A percentile compares a stretch with the other conserved stretches of the same genome.
phyloP scores from a whole-genome alignment of 176 grass and related monocot genomes.

The Otatea glauca region DNA sequence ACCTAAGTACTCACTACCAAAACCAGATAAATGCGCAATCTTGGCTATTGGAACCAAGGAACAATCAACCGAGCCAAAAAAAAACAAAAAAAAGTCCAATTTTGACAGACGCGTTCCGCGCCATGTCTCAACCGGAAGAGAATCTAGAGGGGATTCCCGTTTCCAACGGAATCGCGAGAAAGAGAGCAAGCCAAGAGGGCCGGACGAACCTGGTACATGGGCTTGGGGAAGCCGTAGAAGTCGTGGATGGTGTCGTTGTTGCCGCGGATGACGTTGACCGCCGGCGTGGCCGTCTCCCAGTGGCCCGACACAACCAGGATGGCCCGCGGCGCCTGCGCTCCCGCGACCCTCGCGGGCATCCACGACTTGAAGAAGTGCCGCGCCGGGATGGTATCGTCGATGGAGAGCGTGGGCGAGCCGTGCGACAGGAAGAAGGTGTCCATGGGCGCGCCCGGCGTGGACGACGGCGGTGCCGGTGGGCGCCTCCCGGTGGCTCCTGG shows the following conservation, averaged over 20 bases:
- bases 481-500: neutral
- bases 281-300: constrained; percentile 69
- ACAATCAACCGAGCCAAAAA: neutral
- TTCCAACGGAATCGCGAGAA: neutral
- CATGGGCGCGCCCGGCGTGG: constrained; percentile 37
- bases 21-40: neutral
- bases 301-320: constrained; percentile 82
- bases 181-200: neutral
- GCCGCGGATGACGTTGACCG: constrained; percentile 60
- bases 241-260: constrained; percentile 69
- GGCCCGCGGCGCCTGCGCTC: constrained; percentile 48
- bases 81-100: neutral
- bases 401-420: constrained; percentile 82
- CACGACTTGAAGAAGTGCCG: constrained; percentile 77
- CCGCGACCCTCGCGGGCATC: constrained; percentile 52
- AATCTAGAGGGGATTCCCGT: neutral
- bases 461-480: neutral
- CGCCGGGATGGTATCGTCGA: constrained; percentile 70
- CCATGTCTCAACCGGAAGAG: neutral
- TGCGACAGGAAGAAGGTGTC: constrained; percentile 92
- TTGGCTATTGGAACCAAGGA: neutral
- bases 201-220: constrained; percentile 71
- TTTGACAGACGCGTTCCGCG: neutral
- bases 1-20: neutral
- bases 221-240: constrained; percentile 69